Conservation (phyloP, 768 basidiomycete genomes). For the Tremella fuciformis region DNA sequence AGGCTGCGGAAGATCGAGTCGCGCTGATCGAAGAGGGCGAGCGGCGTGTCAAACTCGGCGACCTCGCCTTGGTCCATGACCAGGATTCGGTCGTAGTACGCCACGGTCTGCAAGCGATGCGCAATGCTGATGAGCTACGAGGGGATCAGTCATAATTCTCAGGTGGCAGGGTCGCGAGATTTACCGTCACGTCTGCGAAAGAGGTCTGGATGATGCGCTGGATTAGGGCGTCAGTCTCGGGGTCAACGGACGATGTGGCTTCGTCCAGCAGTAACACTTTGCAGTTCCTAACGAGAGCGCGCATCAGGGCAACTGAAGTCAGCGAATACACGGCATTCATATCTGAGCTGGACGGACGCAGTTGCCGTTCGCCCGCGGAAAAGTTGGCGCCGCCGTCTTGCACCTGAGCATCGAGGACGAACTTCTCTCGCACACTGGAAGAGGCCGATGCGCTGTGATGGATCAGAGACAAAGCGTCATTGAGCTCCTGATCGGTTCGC, state of each 20-base stretch:
- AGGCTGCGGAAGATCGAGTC: constrained; percentile 68
- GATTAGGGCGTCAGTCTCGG: constrained; percentile 61
- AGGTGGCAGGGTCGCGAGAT: background rate
- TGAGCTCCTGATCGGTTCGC: constrained; percentile 63
- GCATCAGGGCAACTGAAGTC: constrained; percentile 57
- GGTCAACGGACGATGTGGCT: constrained; percentile 54
- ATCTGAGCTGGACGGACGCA: constrained; percentile 40
- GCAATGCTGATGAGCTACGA: constrained; percentile 35
- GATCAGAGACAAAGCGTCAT: constrained; percentile 65
- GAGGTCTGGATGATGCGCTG: constrained; percentile 66
- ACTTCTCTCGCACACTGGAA: constrained; percentile 60
- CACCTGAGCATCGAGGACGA: constrained; percentile 63
- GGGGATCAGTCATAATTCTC: background rate
- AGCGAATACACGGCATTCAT: background rate
- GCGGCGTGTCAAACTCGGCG: constrained; percentile 43
- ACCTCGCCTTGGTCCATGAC: constrained; percentile 47
- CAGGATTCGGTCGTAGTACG: constrained; percentile 49
- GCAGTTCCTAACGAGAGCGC: constrained; percentile 64
- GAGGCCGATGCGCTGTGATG: constrained; percentile 51
- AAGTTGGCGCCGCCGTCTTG: constrained; percentile 67
- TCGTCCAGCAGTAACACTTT: constrained; percentile 64
- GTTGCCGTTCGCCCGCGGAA: constrained; percentile 66
- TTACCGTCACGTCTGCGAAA: constrained; percentile 52
- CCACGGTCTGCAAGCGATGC: constrained; percentile 43
- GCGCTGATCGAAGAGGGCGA: constrained; percentile 47